These are phyloP conservation scores for Hypoxylon cercidicola DNA, from an alignment of 495 filamentous ascomycete species.

Conservation along the genomic window DNA sequence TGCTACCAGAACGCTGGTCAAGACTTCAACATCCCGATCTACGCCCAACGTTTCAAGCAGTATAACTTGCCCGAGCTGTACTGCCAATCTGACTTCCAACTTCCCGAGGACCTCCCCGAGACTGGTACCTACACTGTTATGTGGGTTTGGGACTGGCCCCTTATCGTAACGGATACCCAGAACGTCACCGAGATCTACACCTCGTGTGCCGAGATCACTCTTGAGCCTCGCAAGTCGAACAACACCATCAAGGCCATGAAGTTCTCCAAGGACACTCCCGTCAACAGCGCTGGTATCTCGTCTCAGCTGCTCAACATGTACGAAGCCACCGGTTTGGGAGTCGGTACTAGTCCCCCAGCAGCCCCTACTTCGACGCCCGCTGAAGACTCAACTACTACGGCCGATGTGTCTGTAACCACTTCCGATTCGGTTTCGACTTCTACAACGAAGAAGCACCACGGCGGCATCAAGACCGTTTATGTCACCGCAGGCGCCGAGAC, in stretches of 20 bases:
- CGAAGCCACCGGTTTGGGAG: slow-evolving; percentile 46
- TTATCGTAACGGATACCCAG: slow-evolving; percentile 53
- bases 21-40: slow-evolving; percentile 55
- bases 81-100: slow-evolving; percentile 80
- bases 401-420: slow-evolving; percentile 4
- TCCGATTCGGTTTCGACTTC: slow-evolving; percentile 7
- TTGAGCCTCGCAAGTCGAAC: slow-evolving; percentile 49
- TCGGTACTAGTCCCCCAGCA: slow-evolving; percentile 40
- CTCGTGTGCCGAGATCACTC: slow-evolving; percentile 80
- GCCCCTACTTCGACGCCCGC: slow-evolving; percentile 13
- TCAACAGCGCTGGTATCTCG: slow-evolving; percentile 45
- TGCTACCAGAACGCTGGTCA: slow-evolving; percentile 76
- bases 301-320: slow-evolving; percentile 51
- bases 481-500: slow-evolving; percentile 41
- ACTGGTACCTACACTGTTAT: slow-evolving; percentile 77
- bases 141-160: slow-evolving; percentile 95
- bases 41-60: slow-evolving; percentile 58
- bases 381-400: slow-evolving; percentile 5
- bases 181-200: slow-evolving; percentile 75
- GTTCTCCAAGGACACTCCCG: slow-evolving; percentile 41
- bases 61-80: slow-evolving; percentile 65
- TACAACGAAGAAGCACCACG: slow-evolving; percentile 15
- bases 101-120: slow-evolving; percentile 65
- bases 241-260: slow-evolving; percentile 35
- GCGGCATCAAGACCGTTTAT: slow-evolving; percentile 39